A percentile compares a stretch with the other conserved stretches of the same genome.
phyloP scores from a whole-genome alignment of 2,329 filamentous ascomycete genomes.

The Colletotrichum sp. region DNA sequence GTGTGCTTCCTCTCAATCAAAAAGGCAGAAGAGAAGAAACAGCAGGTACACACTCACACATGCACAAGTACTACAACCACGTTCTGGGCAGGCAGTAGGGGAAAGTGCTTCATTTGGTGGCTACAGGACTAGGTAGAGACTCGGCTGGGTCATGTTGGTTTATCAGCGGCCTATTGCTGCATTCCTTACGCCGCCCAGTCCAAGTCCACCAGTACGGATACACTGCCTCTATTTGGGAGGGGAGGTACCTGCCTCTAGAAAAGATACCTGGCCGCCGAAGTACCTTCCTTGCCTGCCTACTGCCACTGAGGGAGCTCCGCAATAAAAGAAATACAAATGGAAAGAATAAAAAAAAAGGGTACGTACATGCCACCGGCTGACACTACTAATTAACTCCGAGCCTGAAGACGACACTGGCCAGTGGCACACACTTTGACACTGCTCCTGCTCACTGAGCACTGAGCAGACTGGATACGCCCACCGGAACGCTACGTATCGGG shows the following conservation, averaged over 20 bases:
- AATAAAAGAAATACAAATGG: not conserved
- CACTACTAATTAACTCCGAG: not conserved
- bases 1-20: not conserved
- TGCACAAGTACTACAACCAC: not conserved
- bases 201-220: not conserved
- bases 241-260: not conserved
- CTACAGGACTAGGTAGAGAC: not conserved
- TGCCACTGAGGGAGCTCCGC: not conserved
- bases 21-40: not conserved
- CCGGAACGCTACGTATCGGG: not conserved
- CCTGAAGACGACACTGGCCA: not conserved
- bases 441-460: not conserved
- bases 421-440: not conserved
- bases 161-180: not conserved
- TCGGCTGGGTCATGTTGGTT: not conserved
- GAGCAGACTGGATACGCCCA: not conserved
- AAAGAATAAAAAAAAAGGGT: not conserved
- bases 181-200: not conserved
- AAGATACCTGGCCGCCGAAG: not conserved
- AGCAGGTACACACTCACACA: not conserved
- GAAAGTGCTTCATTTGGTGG: slow-evolving; percentile 13
- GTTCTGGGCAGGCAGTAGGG: not conserved
- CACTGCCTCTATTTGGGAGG: not conserved
- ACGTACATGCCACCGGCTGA: not conserved
- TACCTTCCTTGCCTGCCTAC: not conserved